Conservation (phyloP, 2,329 filamentous ascomycete species). For the Aspergillus pseudotamarii region DNA sequence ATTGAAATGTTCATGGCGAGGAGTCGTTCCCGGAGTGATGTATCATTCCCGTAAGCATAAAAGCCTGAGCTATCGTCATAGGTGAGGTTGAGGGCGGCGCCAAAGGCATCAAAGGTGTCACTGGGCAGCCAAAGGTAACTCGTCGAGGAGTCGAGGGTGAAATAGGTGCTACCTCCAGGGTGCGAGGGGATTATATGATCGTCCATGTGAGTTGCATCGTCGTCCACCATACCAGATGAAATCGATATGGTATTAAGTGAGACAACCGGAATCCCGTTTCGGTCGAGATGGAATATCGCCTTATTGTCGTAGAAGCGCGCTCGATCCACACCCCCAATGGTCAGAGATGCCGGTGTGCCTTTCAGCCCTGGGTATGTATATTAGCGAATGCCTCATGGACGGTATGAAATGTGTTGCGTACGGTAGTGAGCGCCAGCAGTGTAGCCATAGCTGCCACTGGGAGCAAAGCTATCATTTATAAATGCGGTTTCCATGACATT, state of each 20-base stretch:
- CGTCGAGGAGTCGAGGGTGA: conserved; percentile 1
- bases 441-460: conserved; percentile 1
- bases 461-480: background rate
- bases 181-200: background rate
- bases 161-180: background rate
- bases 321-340: background rate
- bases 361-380: background rate
- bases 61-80: background rate
- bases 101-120: conserved; percentile 1
- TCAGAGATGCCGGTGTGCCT: background rate
- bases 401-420: background rate
- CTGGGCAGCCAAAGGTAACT: background rate
- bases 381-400: background rate
- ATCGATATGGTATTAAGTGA: conserved; percentile 2
- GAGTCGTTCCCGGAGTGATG: background rate
- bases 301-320: background rate
- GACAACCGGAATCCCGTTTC: background rate
- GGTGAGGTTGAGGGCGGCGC: background rate
- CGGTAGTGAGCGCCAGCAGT: conserved; percentile 5
- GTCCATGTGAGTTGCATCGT: background rate
- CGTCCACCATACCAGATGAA: background rate
- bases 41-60: conserved; percentile 2
- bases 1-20: background rate
- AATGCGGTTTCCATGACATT: background rate
- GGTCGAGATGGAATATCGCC: background rate